Base-by-base conservation (phyloP, 2,329 filamentous ascomycete species). In the Xenosphaeropsis pyriputrescens region DNA sequence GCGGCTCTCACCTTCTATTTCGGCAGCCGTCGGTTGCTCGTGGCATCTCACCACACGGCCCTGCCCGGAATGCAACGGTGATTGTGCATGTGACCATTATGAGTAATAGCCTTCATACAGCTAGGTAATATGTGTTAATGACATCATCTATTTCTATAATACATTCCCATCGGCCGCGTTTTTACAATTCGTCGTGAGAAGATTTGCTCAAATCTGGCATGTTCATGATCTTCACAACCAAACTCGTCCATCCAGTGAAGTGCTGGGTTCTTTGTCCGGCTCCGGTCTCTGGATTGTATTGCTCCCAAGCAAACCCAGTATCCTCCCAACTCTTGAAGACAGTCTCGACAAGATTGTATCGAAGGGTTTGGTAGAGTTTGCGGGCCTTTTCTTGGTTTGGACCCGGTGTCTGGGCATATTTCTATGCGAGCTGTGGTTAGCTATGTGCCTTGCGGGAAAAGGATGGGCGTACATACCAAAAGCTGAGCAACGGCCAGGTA, bases 161-260 rank as follows among this genome's bases (percentile, higher is more conserved):
- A 26, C 22, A 26, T 26, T 26, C 12, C 8, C 22, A 6, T 26
- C 22, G 12, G 8, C 8, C 8, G 22, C 22, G 12, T 11, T 5
- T 11, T 15, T 32, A 38, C 29, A 38, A 19, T 14, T 38, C 36
- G 18, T 38, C 36, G 30, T 38, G 36, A 14, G 15, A 26, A 29
- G 26, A 13, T 16, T 32, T 26, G 17, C 13, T 15, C 6, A 55
- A 39, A 48, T 93, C 80, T 6, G 85, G 82, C 85, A 98, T 89
- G 34, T 76, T 75, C 86, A 96, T 94, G 47, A 98, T 85, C 67
- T 94, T 95, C 34, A 96, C 88, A 35, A 96, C 84, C 59, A 96
- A 65, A 57, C 85, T 94, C n/a, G 91, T 98, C 91, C 91, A 98
- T 36, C 91, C 91, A 0, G 91, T 95, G 57, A 98, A 98, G 59